Evolutionary conservation across 179 eudicot species (phyloP).

Genomic region (Sideroxylon spinosum): DNA sequence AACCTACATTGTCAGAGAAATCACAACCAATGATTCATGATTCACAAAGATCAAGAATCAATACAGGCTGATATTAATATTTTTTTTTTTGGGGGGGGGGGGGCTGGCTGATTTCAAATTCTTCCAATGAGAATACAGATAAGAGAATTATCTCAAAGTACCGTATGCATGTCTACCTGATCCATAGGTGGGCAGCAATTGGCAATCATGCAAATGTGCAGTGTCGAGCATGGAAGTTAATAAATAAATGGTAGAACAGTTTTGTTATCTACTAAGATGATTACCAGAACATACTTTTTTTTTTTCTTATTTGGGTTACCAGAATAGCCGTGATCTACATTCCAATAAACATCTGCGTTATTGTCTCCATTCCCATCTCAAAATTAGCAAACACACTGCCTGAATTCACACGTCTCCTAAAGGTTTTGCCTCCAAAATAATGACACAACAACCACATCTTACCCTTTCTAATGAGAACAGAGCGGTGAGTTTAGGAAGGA

Average conservation of each 20-base stretch:
- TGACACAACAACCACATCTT: no score
- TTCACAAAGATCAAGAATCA: background rate
- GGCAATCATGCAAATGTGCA: no score
- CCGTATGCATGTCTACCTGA: background rate
- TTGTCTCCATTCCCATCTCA: background rate
- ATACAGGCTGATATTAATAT: background rate
- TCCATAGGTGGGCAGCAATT: background rate
- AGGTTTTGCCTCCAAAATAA: no score
- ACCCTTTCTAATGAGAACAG: no score
- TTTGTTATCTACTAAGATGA: no score
- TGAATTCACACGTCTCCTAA: background rate
- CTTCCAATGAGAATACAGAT: background rate
- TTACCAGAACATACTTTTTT: no score
- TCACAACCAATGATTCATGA: background rate
- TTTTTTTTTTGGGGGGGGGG: no score
- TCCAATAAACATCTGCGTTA: background rate
- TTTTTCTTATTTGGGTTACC: no score
- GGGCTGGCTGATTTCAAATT: no score
- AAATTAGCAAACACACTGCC: background rate
- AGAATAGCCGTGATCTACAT: background rate
- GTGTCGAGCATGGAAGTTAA: no score
- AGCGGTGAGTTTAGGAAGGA: no score
- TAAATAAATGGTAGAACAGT: no score
- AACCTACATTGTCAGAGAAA: constrained; percentile 38
- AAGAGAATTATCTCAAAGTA: background rate